A percentile compares a stretch with the other conserved stretches of the same genome.
Conservation (phyloP, 1,284 basidiomycete species). For the Sphaerobolus stellatus region DNA sequence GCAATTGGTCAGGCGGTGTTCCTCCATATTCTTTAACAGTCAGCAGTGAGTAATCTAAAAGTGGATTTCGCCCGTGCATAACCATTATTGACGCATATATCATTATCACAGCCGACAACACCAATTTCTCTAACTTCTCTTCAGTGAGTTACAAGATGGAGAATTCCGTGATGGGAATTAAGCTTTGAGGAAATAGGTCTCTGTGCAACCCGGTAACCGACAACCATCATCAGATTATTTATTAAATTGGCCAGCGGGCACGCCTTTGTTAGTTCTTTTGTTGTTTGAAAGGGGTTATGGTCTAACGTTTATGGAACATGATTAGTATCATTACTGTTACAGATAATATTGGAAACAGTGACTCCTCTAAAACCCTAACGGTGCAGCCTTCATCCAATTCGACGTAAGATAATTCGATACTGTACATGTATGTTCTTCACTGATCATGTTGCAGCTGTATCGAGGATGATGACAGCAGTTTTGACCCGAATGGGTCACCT, state of each 20-base stretch:
- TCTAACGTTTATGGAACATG: background rate
- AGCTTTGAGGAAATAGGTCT: too few relatives aligned
- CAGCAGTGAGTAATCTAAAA: too few relatives aligned
- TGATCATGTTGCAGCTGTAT: constrained; percentile 6
- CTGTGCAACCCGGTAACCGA: too few relatives aligned
- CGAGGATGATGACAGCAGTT: background rate
- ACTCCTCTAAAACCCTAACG: background rate
- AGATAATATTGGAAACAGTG: background rate
- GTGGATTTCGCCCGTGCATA: too few relatives aligned
- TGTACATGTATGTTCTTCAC: background rate
- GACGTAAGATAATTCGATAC: background rate
- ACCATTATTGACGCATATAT: too few relatives aligned
- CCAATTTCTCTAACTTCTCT: too few relatives aligned
- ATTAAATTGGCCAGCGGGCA: constrained; percentile 7
- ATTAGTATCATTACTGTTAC: constrained; percentile 4
- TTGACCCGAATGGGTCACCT: too few relatives aligned
- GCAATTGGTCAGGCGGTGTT: too few relatives aligned
- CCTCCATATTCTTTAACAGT: too few relatives aligned
- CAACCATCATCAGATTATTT: constrained; percentile 24
- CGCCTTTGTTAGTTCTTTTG: constrained; percentile 4
- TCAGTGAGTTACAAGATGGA: too few relatives aligned
- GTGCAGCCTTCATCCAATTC: constrained; percentile 8
- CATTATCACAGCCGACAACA: too few relatives aligned
- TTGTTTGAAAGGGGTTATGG: background rate
- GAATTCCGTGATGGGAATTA: too few relatives aligned